These are phyloP conservation scores for Fusarium succisae DNA, from an alignment of 2,329 filamentous ascomycete species.

Conservation along the genomic window DNA sequence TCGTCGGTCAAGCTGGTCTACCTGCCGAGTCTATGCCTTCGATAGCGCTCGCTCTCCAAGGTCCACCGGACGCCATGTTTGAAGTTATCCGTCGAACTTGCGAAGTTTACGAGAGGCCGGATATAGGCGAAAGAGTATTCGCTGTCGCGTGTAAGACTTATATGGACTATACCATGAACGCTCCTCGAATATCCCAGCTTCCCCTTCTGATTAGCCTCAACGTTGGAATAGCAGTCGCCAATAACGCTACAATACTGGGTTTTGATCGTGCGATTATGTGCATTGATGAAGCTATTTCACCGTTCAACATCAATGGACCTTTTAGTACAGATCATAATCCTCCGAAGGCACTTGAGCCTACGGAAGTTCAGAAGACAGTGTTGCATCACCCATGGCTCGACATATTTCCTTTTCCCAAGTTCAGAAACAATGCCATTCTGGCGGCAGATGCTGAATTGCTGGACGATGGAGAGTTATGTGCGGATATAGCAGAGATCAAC, in stretches of 20 bases:
- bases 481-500: slow-evolving; percentile 2
- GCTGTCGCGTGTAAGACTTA: slow-evolving; percentile 5
- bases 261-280: not conserved
- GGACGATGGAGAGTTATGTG: slow-evolving; percentile 8
- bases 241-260: not conserved
- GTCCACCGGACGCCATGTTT: not conserved
- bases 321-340: not conserved
- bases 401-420: slow-evolving; percentile 9
- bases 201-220: slow-evolving; percentile 14
- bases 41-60: not conserved
- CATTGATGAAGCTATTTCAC: not conserved
- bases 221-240: slow-evolving; percentile 13
- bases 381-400: slow-evolving; percentile 20
- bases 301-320: not conserved
- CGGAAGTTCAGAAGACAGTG: not conserved
- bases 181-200: not conserved
- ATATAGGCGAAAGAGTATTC: not conserved
- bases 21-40: not conserved
- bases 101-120: not conserved
- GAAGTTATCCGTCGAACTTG: not conserved
- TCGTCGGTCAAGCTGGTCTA: not conserved
- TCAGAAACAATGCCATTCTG: slow-evolving; percentile 6
- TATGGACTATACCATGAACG: slow-evolving; percentile 14
- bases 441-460: not conserved
- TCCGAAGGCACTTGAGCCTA: not conserved